Evolutionary conservation across 345 rosid genomes (phyloP).

Genomic region (Eucalyptus erythrocorys): DNA sequence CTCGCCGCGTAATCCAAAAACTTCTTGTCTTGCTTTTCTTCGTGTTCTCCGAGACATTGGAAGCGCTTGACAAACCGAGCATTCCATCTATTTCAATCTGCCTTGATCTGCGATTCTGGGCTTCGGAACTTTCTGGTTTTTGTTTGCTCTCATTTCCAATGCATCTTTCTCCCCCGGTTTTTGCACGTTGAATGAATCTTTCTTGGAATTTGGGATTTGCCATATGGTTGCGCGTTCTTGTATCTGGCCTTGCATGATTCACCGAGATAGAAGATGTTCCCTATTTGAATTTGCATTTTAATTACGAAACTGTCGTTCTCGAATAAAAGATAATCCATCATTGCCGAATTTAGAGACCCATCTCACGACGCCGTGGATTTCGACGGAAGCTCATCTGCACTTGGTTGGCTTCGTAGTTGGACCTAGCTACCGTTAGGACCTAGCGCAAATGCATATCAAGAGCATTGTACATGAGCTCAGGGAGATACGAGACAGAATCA

Average conservation of each 20-base stretch:
- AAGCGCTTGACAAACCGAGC: not conserved
- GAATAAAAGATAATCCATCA: not conserved
- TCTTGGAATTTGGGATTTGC: not conserved
- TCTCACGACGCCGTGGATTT: not conserved
- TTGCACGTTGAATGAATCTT: not conserved
- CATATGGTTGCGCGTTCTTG: not conserved
- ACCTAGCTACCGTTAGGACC: not conserved
- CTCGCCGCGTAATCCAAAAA: not conserved
- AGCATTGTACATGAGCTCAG: conserved; percentile 13
- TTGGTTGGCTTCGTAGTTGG: not conserved
- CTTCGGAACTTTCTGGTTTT: not conserved
- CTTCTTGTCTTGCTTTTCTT: not conserved
- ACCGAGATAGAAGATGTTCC: not conserved
- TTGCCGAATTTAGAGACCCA: not conserved
- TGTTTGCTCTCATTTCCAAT: not conserved
- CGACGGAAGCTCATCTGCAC: not conserved
- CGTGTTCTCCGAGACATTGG: not conserved
- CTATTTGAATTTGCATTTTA: not conserved
- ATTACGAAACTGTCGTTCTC: not conserved
- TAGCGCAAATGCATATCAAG: not conserved
- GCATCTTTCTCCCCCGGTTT: not conserved
- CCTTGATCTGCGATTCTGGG: not conserved
- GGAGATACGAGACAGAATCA: conserved; percentile 28
- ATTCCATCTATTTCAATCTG: not conserved
- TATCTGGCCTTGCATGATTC: not conserved